Percentiles rank a stretch among this genome's conserved stretches.
Evolutionary conservation across 2,329 filamentous ascomycete species (phyloP).

Genomic region (Nothopassalora personata): DNA sequence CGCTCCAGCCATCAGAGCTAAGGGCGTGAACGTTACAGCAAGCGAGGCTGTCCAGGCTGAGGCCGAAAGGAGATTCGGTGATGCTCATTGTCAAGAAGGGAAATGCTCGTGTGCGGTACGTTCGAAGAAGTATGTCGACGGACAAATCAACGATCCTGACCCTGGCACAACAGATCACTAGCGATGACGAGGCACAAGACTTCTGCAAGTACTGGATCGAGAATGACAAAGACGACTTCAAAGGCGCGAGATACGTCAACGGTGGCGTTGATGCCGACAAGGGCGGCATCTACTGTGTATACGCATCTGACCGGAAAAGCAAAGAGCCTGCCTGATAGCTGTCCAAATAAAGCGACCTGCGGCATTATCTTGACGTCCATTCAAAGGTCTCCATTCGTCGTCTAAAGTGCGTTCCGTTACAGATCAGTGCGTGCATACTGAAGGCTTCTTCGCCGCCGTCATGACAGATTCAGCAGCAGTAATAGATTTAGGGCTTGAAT

Average conservation of each 20-base stretch:
- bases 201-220: slow-evolving; percentile 13
- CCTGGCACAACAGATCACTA: neutral
- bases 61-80: slow-evolving; percentile 10
- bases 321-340: no score
- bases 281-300: slow-evolving; percentile 14
- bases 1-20: neutral
- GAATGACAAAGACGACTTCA: slow-evolving; percentile 11
- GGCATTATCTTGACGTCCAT: no score
- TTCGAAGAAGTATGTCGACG: neutral
- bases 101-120: slow-evolving; percentile 11
- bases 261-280: slow-evolving; percentile 16
- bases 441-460: neutral
- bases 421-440: neutral
- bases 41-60: slow-evolving; percentile 12
- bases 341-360: no score
- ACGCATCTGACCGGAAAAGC: neutral
- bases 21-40: slow-evolving; percentile 11
- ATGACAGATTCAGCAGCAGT: no score
- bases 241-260: slow-evolving; percentile 10
- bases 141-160: neutral
- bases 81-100: slow-evolving; percentile 6
- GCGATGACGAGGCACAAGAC: slow-evolving; percentile 6
- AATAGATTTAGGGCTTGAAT: no score
- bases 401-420: no score
- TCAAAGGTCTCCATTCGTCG: no score